Percentiles rank a stretch among this genome's conserved stretches.
These are phyloP conservation scores for Aleurites moluccanus DNA, from an alignment of 441 rosid species.

Conservation along the genomic window DNA sequence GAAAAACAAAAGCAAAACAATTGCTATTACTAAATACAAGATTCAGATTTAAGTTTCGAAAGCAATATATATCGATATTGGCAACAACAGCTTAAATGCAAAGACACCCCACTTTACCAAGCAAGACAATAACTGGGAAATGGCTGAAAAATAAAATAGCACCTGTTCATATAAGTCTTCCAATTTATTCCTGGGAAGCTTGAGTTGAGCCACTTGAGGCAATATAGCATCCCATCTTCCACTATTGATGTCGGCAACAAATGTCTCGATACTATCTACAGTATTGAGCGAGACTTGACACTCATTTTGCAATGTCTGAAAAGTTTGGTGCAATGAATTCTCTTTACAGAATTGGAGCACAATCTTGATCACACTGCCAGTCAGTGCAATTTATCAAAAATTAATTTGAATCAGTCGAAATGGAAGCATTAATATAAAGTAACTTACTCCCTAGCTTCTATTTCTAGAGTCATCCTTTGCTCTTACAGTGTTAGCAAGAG, in stretches of 20 bases:
- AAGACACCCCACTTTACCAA: too few species aligned
- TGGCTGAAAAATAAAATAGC: too few species aligned
- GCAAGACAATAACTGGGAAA: background rate
- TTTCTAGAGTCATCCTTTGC: conserved; percentile 70
- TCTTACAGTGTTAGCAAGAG: background rate
- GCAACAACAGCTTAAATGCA: too few species aligned
- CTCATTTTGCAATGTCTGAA: conserved; percentile 92
- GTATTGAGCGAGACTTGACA: conserved; percentile 95
- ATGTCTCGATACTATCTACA: conserved; percentile 92
- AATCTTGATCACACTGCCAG: conserved; percentile 80
- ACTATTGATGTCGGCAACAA: conserved; percentile 81
- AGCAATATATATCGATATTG: too few species aligned
- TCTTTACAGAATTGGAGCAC: conserved; percentile 99
- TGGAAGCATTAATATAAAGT: background rate
- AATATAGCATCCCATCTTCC: conserved; percentile 95
- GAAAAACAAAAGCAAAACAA: too few species aligned
- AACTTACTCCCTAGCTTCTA: conserved; percentile 94
- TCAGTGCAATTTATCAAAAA: background rate
- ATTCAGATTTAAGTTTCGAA: too few species aligned
- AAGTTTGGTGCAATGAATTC: conserved; percentile 89
- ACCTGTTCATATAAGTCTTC: conserved; percentile 99
- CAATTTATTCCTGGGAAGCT: conserved; percentile 86
- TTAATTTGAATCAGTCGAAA: background rate
- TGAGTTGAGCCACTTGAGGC: conserved; percentile 96
- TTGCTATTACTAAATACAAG: too few species aligned